Evolutionary conservation across 352 stramenopile species (phyloP), one percentile per base, ranked within the genome.

Genomic region (Pythium diclinum): DNA sequence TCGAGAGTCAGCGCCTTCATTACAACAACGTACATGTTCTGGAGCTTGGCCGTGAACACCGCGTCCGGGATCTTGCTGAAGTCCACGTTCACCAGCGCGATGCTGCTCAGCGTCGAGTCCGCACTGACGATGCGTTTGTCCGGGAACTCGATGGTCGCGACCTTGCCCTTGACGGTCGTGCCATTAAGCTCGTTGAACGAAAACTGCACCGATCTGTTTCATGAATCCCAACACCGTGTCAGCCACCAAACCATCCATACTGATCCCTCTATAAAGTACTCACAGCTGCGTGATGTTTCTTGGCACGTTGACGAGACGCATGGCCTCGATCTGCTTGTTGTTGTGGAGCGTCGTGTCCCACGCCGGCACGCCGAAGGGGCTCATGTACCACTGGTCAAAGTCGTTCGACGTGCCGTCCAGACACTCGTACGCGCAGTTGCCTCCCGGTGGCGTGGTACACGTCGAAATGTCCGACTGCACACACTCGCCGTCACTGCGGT

Each of bases 251-350:
- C 33, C 25, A 28, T 28, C 25, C 25, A 28, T 28, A 40, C 33
- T 40, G 33, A 40, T 40, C 33, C 25, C 25, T 28, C 13, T 17
- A 40, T 1, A 13, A 38, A 13, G 4, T 11, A 67, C 61, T 54
- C 59, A 67, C 48, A 70, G 28, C 30, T 61, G 63, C 6, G 63
- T 70, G 34, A 70, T 65, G 63, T 70, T 70, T 28, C 56, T 36
- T 21, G 63, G 63, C 23, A 70, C 57, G 14, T 56, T 34, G 30
- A 70, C 3, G 10, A 32, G n/a, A 6, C 63, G 48, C 23, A 70
- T 61, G 48, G 63, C 63, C 42, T 70, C 63, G 42, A 70, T 46
- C 34, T 65, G 48, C 16, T 44, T 58, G 46, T 61, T 58, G 30
- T 56, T 53, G 34, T 59, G 56, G 49, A 59, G 63, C 36, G 16